A percentile compares a stretch with the other conserved stretches of the same genome.
phyloP scores from a whole-genome alignment of 73 alveolate species.

The Urostyla sp. region DNA sequence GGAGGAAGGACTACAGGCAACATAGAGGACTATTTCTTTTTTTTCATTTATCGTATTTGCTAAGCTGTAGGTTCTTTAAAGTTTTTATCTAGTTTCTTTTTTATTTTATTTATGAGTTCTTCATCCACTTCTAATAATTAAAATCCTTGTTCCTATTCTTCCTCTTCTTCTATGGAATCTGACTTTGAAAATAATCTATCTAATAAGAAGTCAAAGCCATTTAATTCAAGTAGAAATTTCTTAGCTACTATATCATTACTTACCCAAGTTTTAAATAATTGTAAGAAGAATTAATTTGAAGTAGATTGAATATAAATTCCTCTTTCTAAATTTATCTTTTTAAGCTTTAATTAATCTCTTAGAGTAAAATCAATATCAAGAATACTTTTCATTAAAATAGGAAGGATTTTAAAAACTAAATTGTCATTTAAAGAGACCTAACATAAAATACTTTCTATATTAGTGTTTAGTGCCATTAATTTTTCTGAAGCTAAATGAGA shows the following conservation, averaged over 20 bases:
- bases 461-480: background rate
- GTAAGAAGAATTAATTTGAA: constrained; percentile 7
- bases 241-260: constrained; percentile 36
- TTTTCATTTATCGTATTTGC: background rate
- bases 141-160: background rate
- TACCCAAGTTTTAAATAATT: constrained; percentile 43
- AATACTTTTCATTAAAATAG: constrained; percentile 34
- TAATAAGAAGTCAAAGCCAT: constrained; percentile 68
- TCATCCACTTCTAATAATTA: background rate
- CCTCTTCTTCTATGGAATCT: background rate
- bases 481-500: constrained; percentile 40
- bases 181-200: constrained; percentile 59
- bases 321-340: constrained; percentile 18
- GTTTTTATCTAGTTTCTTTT: background rate
- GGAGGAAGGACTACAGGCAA: too few species aligned
- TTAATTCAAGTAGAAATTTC: constrained; percentile 55
- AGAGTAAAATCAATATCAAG: constrained; percentile 11
- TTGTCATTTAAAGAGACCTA: background rate
- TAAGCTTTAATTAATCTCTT: background rate
- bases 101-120: too few species aligned
- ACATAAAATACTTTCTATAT: background rate
- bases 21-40: too few species aligned
- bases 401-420: constrained; percentile 3
- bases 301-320: background rate
- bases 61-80: background rate